phyloP scores from a whole-genome alignment of 345 rosid genomes.

The Rhodamnia argentea region DNA sequence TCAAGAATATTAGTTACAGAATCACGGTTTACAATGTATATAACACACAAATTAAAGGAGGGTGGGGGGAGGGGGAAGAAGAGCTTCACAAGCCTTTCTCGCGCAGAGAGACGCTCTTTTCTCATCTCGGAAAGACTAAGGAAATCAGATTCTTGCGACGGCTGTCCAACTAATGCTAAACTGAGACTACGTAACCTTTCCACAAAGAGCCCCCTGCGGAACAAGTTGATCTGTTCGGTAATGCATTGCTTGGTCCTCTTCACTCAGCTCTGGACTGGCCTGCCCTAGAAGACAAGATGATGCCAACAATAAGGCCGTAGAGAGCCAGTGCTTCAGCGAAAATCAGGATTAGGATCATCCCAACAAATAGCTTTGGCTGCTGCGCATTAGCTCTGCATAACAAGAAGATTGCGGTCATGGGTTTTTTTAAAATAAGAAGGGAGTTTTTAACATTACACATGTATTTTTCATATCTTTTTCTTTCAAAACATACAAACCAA shows the following conservation, averaged over 20 bases:
- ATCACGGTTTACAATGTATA: neutral
- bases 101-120: neutral
- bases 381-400: conserved; percentile 77
- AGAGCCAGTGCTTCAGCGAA: conserved; percentile 88
- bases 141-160: neutral
- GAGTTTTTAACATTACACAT: neutral
- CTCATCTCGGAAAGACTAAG: neutral
- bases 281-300: conserved; percentile 90
- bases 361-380: conserved; percentile 85
- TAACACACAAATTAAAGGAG: neutral
- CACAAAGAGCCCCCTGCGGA: neutral
- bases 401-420: neutral
- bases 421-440: neutral
- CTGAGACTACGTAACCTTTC: neutral
- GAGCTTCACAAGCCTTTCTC: neutral
- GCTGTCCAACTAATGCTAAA: neutral
- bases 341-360: conserved; percentile 90
- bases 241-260: neutral
- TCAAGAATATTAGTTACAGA: neutral
- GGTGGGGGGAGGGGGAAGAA: neutral
- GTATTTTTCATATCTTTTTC: neutral
- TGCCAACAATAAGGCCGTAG: conserved; percentile 81
- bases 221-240: neutral
- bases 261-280: conserved; percentile 90
- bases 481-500: neutral